phyloP scores from a whole-genome alignment of 257 asterid genomes.

The Agastache rugosa region DNA sequence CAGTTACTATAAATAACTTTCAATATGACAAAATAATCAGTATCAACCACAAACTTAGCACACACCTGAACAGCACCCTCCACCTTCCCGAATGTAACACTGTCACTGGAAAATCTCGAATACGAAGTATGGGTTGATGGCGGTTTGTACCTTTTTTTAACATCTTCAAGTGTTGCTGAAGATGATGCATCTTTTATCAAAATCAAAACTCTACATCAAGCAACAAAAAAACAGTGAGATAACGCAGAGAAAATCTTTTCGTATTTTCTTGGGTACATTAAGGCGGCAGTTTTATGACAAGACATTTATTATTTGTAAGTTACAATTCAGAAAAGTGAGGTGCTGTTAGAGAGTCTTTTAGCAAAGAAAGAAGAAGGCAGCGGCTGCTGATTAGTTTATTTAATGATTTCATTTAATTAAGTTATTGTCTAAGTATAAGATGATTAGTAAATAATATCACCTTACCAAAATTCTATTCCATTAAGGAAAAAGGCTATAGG shows the following conservation, averaged over 20 bases:
- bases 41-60: slow-evolving; percentile 10
- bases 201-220: slow-evolving; percentile 57
- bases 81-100: slow-evolving; percentile 76
- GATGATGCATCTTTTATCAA: slow-evolving; percentile 64
- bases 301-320: neutral
- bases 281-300: slow-evolving; percentile 20
- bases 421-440: no score
- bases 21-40: slow-evolving; percentile 19
- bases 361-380: no score
- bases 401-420: no score
- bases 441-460: no score
- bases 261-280: slow-evolving; percentile 19
- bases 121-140: slow-evolving; percentile 57
- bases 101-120: slow-evolving; percentile 49
- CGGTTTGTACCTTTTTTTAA: slow-evolving; percentile 43
- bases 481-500: no score
- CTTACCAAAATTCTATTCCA: no score
- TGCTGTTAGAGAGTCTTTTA: no score
- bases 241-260: neutral
- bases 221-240: slow-evolving; percentile 19
- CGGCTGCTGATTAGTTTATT: no score
- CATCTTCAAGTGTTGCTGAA: no score
- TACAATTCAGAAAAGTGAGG: neutral
- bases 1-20: slow-evolving; percentile 30
- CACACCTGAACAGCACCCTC: slow-evolving; percentile 76